Conservation (phyloP, 2,329 filamentous ascomycete species). For the Sphaerulina vaccinii region DNA sequence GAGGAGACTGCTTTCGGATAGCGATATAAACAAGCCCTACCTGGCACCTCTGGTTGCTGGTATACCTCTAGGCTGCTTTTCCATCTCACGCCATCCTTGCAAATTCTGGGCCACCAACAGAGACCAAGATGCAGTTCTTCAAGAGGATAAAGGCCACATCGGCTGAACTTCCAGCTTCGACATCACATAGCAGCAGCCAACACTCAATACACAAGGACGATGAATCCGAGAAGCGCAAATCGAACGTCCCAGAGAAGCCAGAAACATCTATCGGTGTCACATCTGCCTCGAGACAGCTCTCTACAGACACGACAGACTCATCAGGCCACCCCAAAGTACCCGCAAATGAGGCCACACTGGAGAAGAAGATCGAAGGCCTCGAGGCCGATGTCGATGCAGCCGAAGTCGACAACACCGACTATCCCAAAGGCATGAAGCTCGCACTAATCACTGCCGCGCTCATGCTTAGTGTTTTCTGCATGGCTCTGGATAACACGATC, state of each 20-base stretch:
- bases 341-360: slow-evolving; percentile 13
- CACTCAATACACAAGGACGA: slow-evolving; percentile 15
- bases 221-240: slow-evolving; percentile 18
- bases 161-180: slow-evolving; percentile 2
- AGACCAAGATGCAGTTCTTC: slow-evolving; percentile 26
- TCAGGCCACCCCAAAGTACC: not conserved
- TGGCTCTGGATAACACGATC: slow-evolving; percentile 48
- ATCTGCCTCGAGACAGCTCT: slow-evolving; percentile 2
- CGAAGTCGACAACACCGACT: slow-evolving; percentile 35
- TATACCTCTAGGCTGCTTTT: no score
- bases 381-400: slow-evolving; percentile 19
- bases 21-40: no score
- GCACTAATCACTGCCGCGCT: slow-evolving; percentile 39
- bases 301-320: slow-evolving; percentile 4
- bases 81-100: no score
- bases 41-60: no score
- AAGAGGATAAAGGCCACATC: slow-evolving; percentile 19
- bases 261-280: slow-evolving; percentile 4
- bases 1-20: no score
- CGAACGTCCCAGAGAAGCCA: slow-evolving; percentile 16
- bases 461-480: slow-evolving; percentile 38
- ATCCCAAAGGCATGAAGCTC: slow-evolving; percentile 38
- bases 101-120: no score
- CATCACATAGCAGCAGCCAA: slow-evolving; percentile 9
- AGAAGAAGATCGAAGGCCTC: slow-evolving; percentile 24